These are phyloP conservation scores for Trichoderma asperelloides DNA, from an alignment of 495 filamentous ascomycete genomes.

Conservation along the genomic window DNA sequence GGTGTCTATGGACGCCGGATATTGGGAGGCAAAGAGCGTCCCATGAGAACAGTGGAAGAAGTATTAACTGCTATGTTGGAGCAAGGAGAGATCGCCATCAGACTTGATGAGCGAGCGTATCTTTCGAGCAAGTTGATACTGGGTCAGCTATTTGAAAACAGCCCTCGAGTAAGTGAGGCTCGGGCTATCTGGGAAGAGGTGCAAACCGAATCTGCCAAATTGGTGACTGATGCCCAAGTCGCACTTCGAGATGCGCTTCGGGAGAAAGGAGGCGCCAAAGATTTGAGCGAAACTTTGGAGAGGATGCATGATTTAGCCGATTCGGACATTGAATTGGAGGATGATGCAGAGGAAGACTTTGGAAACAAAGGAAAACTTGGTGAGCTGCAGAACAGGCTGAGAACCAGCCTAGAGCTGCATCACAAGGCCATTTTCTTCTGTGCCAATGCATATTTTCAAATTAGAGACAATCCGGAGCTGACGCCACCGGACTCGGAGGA, in stretches of 20 bases:
- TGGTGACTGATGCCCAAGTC: constrained; percentile 57
- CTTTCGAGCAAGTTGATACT: constrained; percentile 52
- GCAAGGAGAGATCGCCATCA: constrained; percentile 53
- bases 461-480: constrained; percentile 58
- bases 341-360: constrained; percentile 22
- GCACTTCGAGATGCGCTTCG: constrained; percentile 45
- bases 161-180: constrained; percentile 43
- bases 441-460: constrained; percentile 72
- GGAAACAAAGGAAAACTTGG: constrained; percentile 27
- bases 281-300: constrained; percentile 13
- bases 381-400: constrained; percentile 56
- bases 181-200: constrained; percentile 58
- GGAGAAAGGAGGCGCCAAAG: not conserved
- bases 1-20: constrained; percentile 58
- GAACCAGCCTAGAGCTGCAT: constrained; percentile 65
- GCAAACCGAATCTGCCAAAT: constrained; percentile 38
- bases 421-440: constrained; percentile 79
- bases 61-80: constrained; percentile 88
- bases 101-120: constrained; percentile 56
- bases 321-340: constrained; percentile 33
- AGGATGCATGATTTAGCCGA: constrained; percentile 11
- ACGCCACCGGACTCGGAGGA: constrained; percentile 56
- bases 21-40: constrained; percentile 53
- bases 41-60: constrained; percentile 70
- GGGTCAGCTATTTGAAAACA: constrained; percentile 69